These are phyloP conservation scores for Cladosporium oxysporum DNA, from an alignment of 2,329 filamentous ascomycete species.

Conservation along the genomic window DNA sequence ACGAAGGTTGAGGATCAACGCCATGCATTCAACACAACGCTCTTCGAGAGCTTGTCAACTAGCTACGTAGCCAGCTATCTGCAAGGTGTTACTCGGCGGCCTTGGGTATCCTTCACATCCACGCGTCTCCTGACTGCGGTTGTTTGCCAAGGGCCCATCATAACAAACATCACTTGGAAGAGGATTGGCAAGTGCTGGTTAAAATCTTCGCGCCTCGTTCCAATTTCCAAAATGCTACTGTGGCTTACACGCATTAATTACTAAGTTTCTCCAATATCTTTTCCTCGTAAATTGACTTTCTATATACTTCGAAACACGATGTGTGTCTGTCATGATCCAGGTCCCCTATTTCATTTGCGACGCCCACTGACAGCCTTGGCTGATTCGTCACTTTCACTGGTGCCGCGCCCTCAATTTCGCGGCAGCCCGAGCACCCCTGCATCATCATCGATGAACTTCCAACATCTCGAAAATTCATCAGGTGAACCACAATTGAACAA, in stretches of 20 bases:
- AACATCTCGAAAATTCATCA: background rate
- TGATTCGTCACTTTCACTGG: background rate
- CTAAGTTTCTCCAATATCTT: background rate
- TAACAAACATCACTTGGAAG: background rate
- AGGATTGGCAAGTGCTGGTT: background rate
- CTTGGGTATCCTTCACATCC: background rate
- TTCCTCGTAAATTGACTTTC: background rate
- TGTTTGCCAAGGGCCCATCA: background rate
- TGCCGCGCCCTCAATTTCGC: conserved; percentile 2
- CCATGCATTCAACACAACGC: background rate
- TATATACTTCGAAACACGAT: background rate
- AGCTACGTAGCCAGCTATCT: background rate
- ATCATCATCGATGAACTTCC: background rate
- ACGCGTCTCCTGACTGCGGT: conserved; percentile 1
- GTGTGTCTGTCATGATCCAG: background rate
- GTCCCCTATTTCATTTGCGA: conserved; percentile 2
- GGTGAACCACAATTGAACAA: background rate
- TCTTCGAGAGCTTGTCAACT: background rate
- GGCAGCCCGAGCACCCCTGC: background rate
- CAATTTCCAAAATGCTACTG: background rate
- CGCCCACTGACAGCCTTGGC: background rate
- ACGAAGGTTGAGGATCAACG: background rate
- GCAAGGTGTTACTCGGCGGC: background rate
- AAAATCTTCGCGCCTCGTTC: background rate
- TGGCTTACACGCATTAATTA: background rate